Conservation (phyloP, 345 rosid species). For the Eucalyptus polyanthemos region DNA sequence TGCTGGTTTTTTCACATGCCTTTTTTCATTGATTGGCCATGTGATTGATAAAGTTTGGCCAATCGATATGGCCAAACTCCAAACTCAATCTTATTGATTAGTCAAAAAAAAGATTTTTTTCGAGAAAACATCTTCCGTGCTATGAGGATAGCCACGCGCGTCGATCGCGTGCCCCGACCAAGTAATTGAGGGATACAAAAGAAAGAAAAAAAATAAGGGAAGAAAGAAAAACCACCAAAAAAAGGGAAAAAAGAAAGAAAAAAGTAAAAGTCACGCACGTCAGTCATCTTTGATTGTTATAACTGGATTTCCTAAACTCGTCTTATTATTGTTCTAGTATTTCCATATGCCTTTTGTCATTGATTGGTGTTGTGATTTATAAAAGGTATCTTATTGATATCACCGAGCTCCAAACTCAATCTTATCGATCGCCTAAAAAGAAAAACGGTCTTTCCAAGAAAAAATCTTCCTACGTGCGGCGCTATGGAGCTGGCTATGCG, state of each 20-base stretch:
- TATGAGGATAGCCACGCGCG: background rate
- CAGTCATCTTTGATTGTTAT: too few species aligned
- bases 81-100: background rate
- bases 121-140: background rate
- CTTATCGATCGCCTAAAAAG: too few species aligned
- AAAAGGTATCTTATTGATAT: too few species aligned
- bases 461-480: background rate
- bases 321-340: too few species aligned
- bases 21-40: background rate
- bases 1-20: background rate
- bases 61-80: background rate
- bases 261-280: too few species aligned
- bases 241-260: fast-evolving
- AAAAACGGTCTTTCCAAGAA: background rate
- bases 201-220: background rate
- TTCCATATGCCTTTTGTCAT: too few species aligned
- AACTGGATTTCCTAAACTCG: too few species aligned
- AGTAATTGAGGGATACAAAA: too few species aligned
- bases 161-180: background rate
- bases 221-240: background rate
- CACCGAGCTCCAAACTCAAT: fast-evolving
- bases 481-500: background rate
- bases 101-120: too few species aligned
- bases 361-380: too few species aligned
- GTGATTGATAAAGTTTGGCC: background rate